A percentile compares a stretch with the other conserved stretches of the same genome.
These are phyloP conservation scores for Dittrichia graveolens DNA, from an alignment of 129 eudicot species.

Conservation along the genomic window DNA sequence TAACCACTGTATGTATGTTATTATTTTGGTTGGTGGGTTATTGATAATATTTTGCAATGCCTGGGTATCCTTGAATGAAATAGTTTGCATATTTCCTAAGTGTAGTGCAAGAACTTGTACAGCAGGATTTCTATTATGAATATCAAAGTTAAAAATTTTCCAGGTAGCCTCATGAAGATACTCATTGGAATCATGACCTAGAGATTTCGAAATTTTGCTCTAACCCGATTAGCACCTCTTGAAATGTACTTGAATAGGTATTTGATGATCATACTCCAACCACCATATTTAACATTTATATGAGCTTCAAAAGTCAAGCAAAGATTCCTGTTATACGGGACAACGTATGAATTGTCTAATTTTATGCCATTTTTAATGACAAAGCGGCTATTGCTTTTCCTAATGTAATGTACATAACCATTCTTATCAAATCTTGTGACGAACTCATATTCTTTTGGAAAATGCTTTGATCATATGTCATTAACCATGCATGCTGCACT, in stretches of 20 bases:
- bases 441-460: background rate
- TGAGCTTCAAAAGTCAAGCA: background rate
- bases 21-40: background rate
- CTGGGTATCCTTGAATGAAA: background rate
- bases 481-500: conserved; percentile 1
- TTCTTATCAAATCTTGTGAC: no score
- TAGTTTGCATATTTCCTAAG: background rate
- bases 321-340: background rate
- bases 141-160: background rate
- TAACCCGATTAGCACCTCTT: background rate
- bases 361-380: background rate
- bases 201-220: background rate
- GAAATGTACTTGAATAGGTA: conserved; percentile 2
- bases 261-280: background rate
- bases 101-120: background rate
- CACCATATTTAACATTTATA: no score
- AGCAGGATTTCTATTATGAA: background rate
- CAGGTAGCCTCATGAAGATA: background rate
- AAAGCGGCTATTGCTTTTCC: background rate
- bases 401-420: background rate
- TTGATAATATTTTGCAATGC: background rate
- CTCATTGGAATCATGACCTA: no score
- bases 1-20: background rate
- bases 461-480: background rate
- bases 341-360: background rate